Conservation (phyloP, 768 basidiomycete species). For the Termitomyces sp. region DNA sequence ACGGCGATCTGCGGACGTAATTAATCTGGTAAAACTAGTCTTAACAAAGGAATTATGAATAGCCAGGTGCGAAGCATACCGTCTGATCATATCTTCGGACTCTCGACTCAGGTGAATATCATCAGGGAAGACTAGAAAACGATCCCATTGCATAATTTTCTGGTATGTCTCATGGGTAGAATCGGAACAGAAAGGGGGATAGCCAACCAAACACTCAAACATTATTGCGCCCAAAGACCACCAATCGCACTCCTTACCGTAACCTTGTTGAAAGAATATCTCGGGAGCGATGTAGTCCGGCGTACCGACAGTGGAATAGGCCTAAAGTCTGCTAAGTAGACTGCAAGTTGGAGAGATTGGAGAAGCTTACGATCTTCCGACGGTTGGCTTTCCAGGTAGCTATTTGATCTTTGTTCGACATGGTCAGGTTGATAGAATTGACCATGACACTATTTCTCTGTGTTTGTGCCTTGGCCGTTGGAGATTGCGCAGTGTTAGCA, state of each 20-base stretch:
- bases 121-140: slow-evolving; percentile 84
- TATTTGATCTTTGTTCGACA: slow-evolving; percentile 89
- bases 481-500: slow-evolving; percentile 41
- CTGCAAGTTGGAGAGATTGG: neutral
- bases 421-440: slow-evolving; percentile 94
- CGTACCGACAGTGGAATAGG: slow-evolving; percentile 97
- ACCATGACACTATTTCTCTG: slow-evolving; percentile 95
- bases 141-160: slow-evolving; percentile 94
- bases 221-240: slow-evolving; percentile 99
- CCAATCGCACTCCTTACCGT: slow-evolving; percentile 98
- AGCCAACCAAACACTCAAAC: slow-evolving; percentile 97
- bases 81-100: slow-evolving; percentile 81
- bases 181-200: slow-evolving; percentile 94
- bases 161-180: slow-evolving; percentile 97
- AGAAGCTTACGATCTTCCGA: slow-evolving; percentile 73
- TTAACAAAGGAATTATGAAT: neutral
- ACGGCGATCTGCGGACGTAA: slow-evolving; percentile 79
- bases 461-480: slow-evolving; percentile 35
- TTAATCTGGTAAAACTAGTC: slow-evolving; percentile 43
- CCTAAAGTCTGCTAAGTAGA: slow-evolving; percentile 37
- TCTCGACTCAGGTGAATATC: slow-evolving; percentile 91
- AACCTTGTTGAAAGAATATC: slow-evolving; percentile 95
- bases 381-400: slow-evolving; percentile 99
- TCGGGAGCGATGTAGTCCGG: slow-evolving; percentile 97
- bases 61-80: slow-evolving; percentile 39